Evolutionary conservation across 768 basidiomycete species (phyloP), one percentile per base, ranked within the genome.

Genomic region (Plicaturopsis crispa): DNA sequence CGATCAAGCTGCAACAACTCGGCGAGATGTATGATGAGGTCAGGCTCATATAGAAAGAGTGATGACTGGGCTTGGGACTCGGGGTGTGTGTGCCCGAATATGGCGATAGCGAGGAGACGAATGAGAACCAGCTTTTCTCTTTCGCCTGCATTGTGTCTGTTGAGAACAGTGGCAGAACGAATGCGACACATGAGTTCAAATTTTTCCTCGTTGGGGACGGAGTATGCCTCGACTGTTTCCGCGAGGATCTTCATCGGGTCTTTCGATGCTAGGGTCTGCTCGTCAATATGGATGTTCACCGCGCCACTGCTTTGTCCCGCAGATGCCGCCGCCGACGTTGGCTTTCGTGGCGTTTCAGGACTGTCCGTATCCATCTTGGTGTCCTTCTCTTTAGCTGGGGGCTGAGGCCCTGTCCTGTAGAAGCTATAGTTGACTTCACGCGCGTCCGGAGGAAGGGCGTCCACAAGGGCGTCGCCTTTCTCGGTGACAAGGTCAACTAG

Each of bases 21-120:
- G 8, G 92, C 89, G 42, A 97, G 70, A 51, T 93, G 88, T 1
- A 73, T 65, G 48, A 96, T 80, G 37, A 98, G 69, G 51, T 96
- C 93, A 5, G 94, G 94, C 56, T 98, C 93, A 52, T 91, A 93
- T 8, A 98, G 71, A 66, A 98, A 94, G 31, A 98, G 69, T 6
- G 82, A 75, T 4, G 84, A 77, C 28, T 80, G 73, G 2, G 88
- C 85, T 54, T 83, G 78, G 26, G 70, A 69, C 60, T 98, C 93
- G 31, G 69, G 56, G 53, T 89, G 80, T 37, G 88, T 89, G 57
- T 90, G 89, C 21, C 86, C 86, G 52, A 89, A 97, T 33, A 93
- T 86, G 17, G 91, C 86, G 41, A 94, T 83, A 7, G 94, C 81
- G 31, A 96, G 66, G 17, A 97, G 73, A 41, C 93, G 78, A 31